A percentile compares a stretch with the other conserved stretches of the same genome.
Conservation (phyloP, 805 yeast species). For the Candida coquimbonensis region DNA sequence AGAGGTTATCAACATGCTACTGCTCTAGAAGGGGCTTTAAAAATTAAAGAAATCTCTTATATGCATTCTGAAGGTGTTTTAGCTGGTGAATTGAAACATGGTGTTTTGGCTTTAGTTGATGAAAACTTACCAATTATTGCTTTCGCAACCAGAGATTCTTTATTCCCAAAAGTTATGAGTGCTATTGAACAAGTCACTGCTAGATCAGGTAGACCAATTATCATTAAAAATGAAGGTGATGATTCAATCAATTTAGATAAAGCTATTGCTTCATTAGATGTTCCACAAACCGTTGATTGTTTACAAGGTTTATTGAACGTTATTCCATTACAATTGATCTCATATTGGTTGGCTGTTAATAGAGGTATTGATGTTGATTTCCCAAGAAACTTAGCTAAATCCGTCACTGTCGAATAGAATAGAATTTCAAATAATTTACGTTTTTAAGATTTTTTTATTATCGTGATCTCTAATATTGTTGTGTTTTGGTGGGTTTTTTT, state of each 20-base stretch:
- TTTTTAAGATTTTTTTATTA: too few relatives aligned
- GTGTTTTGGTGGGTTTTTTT: too few relatives aligned
- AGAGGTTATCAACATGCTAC: constrained; percentile 97
- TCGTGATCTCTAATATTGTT: too few relatives aligned
- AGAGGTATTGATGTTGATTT: constrained; percentile 96
- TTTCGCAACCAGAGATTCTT: constrained; percentile 91
- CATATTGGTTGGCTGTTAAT: constrained; percentile 93
- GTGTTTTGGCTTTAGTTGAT: constrained; percentile 95
- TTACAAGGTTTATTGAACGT: constrained; percentile 94
- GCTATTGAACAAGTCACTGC: constrained; percentile 96
- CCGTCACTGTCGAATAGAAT: constrained; percentile 87
- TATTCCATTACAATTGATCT: constrained; percentile 89
- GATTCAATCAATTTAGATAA: constrained; percentile 49
- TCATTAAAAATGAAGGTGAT: constrained; percentile 82
- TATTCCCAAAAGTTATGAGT: constrained; percentile 92
- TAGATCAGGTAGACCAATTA: constrained; percentile 93
- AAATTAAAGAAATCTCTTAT: constrained; percentile 95
- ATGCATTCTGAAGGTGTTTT: constrained; percentile 99
- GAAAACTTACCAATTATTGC: constrained; percentile 90
- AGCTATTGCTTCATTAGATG: constrained; percentile 69
- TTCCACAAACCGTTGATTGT: constrained; percentile 95
- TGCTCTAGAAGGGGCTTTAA: constrained; percentile 96
- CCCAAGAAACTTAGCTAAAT: constrained; percentile 97
- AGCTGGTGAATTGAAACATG: constrained; percentile 98
- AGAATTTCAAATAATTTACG: too few relatives aligned